phyloP scores from a whole-genome alignment of 768 basidiomycete genomes.

The Lepiota venenata region DNA sequence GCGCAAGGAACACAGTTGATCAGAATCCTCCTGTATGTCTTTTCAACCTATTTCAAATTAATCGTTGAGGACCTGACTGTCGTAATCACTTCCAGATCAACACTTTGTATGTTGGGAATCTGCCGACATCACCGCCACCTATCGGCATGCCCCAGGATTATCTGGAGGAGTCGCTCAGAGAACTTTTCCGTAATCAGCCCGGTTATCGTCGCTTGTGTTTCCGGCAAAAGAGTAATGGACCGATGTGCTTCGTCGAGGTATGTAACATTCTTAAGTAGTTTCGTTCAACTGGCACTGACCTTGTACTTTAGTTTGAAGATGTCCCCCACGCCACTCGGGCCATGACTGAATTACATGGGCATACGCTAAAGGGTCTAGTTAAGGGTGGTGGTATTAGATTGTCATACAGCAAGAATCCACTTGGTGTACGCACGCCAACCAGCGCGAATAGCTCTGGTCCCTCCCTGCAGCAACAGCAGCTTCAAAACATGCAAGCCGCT shows the following conservation, averaged over 20 bases:
- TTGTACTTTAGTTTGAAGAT: slow-evolving; percentile 76
- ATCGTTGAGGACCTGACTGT: slow-evolving; percentile 9
- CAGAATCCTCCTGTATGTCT: slow-evolving; percentile 87
- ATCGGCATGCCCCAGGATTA: slow-evolving; percentile 71
- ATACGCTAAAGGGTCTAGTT: slow-evolving; percentile 86
- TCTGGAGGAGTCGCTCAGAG: slow-evolving; percentile 84
- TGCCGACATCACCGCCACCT: slow-evolving; percentile 78
- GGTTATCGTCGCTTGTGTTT: slow-evolving; percentile 94
- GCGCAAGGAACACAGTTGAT: slow-evolving; percentile 55
- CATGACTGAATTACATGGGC: slow-evolving; percentile 87
- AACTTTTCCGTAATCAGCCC: slow-evolving; percentile 71
- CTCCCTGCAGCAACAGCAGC: slow-evolving; percentile 40
- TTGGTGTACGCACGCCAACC: slow-evolving; percentile 86
- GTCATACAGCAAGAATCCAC: slow-evolving; percentile 97
- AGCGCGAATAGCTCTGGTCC: slow-evolving; percentile 41
- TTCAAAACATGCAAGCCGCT: slow-evolving; percentile 20
- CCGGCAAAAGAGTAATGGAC: slow-evolving; percentile 94
- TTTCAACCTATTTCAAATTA: neutral
- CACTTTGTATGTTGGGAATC: slow-evolving; percentile 98
- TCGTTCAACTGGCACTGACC: slow-evolving; percentile 47
- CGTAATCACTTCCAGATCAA: slow-evolving; percentile 59
- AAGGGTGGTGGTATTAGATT: slow-evolving; percentile 95
- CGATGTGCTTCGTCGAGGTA: slow-evolving; percentile 99
- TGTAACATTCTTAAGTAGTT: slow-evolving; percentile 12
- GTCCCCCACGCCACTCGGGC: slow-evolving; percentile 81